These are phyloP conservation scores for Picea glauca DNA, from an alignment of 75 land plant species.

Conservation along the genomic window DNA sequence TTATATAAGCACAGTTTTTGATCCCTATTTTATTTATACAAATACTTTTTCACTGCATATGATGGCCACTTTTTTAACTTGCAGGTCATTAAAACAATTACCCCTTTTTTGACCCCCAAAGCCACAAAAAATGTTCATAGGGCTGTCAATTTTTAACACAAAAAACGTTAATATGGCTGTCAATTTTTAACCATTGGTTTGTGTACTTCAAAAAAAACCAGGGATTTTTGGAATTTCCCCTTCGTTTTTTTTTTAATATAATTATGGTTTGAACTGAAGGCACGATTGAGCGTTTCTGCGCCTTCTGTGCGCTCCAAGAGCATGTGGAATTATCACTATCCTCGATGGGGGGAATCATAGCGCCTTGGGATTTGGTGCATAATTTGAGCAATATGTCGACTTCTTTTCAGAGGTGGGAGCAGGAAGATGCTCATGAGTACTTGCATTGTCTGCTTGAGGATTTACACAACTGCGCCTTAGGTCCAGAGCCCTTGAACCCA, in stretches of 20 bases:
- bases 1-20: too few species aligned
- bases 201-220: too few species aligned
- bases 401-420: constrained; percentile 40
- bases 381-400: constrained; percentile 48
- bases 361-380: constrained; percentile 43
- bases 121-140: too few species aligned
- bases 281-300: constrained; percentile 49
- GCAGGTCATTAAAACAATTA: too few species aligned
- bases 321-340: constrained; percentile 44
- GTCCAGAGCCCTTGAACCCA: constrained; percentile 7
- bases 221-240: too few species aligned
- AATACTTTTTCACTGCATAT: too few species aligned
- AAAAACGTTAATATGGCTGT: too few species aligned
- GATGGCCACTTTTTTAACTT: too few species aligned
- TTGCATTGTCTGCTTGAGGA: constrained; percentile 66
- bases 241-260: constrained; percentile 29
- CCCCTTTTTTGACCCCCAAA: too few species aligned
- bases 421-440: constrained; percentile 96
- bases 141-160: too few species aligned
- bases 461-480: constrained; percentile 35
- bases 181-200: too few species aligned
- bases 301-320: constrained; percentile 56
- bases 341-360: constrained; percentile 27
- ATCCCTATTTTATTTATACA: too few species aligned
- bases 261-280: constrained; percentile 64